Evolutionary conservation across 805 yeast species (phyloP), one percentile per base, ranked within the genome.

Genomic region (Kodamaea nitidulidarum): DNA sequence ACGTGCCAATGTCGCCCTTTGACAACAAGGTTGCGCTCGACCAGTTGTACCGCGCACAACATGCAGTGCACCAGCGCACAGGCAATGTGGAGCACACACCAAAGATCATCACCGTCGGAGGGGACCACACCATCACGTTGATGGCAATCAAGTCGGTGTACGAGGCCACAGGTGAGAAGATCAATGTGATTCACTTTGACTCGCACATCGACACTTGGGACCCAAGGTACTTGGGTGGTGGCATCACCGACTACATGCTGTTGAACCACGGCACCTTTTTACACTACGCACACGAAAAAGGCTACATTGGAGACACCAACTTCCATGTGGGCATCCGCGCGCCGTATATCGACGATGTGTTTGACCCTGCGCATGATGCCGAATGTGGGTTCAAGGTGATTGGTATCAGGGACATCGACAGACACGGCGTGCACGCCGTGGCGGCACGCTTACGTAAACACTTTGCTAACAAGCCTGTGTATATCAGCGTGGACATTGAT

Each of bases 141-240:
- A 70, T 75, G 72, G 65, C 73, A 3, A 55, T 78, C 24, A 67
- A 66, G 43, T 67, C 80, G 9, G 76, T 76, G 1, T 72, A 62
- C 45, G 81, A 77, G 47, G 60, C 65, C 20, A 65, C 55, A 41
- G 76, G 75, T 0, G 61, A 63, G 25, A 50, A 48, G 4, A 39
- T 78, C 6, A 69, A 76, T 4, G 78, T 78, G n/a, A 55, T 78
- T 12, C 84, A 80, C 52, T 80, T 80, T 46, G 87, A 80, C 52
- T 70, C 82, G 17, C 88, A 81, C 55, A 69, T 81, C 32, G 88
- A 81, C 58, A 80, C 87, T 2, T 81, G 86, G 83, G 70, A 73
- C 46, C 88, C 88, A 4, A 56, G 65, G 37, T 73, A 70, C 14
- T 62, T 80, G 25, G 86, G 86, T 8, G 87, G 86, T 3, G 81